These are phyloP conservation scores for Phytophthora podocarpi DNA, from an alignment of 352 stramenopile genomes.

Conservation along the genomic window DNA sequence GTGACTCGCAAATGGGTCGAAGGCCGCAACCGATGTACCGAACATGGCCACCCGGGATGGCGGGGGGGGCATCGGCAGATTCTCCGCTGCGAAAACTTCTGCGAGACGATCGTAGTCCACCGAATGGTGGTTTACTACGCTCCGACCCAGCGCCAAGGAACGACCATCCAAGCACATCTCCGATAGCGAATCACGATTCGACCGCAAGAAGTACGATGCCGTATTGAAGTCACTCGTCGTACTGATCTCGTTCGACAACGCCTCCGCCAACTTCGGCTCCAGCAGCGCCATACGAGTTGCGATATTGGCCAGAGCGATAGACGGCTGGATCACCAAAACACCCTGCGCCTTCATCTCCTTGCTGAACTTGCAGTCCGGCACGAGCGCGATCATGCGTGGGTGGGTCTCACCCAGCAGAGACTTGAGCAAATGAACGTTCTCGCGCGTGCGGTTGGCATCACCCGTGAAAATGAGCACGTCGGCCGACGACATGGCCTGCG, in stretches of 20 bases:
- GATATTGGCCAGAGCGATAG: conserved; percentile 74
- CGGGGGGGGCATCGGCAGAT: conserved; percentile 52
- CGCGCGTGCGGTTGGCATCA: conserved; percentile 44
- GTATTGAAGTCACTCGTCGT: conserved; percentile 56
- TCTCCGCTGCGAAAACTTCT: conserved; percentile 35
- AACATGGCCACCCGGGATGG: conserved; percentile 75
- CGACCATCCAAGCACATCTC: conserved; percentile 53
- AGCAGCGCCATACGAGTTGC: conserved; percentile 70
- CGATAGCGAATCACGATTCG: conserved; percentile 38
- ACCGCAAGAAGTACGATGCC: conserved; percentile 63
- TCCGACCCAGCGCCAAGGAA: conserved; percentile 48
- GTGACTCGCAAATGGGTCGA: conserved; percentile 59
- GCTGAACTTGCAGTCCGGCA: conserved; percentile 48
- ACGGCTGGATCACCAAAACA: conserved; percentile 69
- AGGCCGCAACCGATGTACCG: conserved; percentile 45
- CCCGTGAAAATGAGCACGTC: conserved; percentile 73
- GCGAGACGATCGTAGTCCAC: conserved; percentile 61
- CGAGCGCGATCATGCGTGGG: conserved; percentile 61
- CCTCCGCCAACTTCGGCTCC: conserved; percentile 43
- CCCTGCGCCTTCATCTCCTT: conserved; percentile 57
- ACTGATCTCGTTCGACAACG: conserved; percentile 55
- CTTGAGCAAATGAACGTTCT: conserved; percentile 57
- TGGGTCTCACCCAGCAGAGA: conserved; percentile 40
- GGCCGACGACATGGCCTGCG: conserved; percentile 43
- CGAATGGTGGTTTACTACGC: conserved; percentile 70